A percentile compares a stretch with the other conserved stretches of the same genome.
phyloP scores from a whole-genome alignment of 805 yeast genomes.

The Wickerhamiella vanderwaltii region DNA sequence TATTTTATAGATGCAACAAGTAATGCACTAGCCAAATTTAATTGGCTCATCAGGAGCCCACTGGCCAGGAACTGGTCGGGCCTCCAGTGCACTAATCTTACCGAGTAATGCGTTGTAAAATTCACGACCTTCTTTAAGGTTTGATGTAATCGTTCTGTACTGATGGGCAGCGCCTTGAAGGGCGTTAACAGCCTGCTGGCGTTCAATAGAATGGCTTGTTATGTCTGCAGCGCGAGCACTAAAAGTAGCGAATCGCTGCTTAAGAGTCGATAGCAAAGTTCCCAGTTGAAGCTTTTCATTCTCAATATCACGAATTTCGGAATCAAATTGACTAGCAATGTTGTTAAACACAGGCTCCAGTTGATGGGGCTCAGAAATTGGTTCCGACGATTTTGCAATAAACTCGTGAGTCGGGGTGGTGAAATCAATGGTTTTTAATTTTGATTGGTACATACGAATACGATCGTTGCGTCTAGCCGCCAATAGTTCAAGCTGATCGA shows the following conservation, averaged over 20 bases:
- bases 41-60: slow-evolving; percentile 7
- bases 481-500: slow-evolving; percentile 5
- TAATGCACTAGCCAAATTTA: background rate
- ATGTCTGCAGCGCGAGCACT: slow-evolving; percentile 30
- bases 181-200: slow-evolving; percentile 32
- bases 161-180: slow-evolving; percentile 40
- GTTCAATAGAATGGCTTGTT: background rate
- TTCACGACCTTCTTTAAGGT: slow-evolving; percentile 53
- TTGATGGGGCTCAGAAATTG: slow-evolving; percentile 10
- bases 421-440: slow-evolving; percentile 4
- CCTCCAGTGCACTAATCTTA: slow-evolving; percentile 37
- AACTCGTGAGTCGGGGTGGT: slow-evolving; percentile 8
- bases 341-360: slow-evolving; percentile 14
- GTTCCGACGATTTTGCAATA: background rate
- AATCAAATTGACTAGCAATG: slow-evolving; percentile 11
- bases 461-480: slow-evolving; percentile 1
- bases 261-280: background rate
- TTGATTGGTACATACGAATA: background rate
- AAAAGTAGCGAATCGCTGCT: slow-evolving; percentile 2
- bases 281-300: slow-evolving; percentile 1
- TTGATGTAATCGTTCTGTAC: slow-evolving; percentile 44
- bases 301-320: slow-evolving; percentile 28
- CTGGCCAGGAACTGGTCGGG: slow-evolving; percentile 28
- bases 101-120: slow-evolving; percentile 53
- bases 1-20: no score